Conservation (phyloP, 495 filamentous ascomycete species). For the Podospora pseudopauciseta region DNA sequence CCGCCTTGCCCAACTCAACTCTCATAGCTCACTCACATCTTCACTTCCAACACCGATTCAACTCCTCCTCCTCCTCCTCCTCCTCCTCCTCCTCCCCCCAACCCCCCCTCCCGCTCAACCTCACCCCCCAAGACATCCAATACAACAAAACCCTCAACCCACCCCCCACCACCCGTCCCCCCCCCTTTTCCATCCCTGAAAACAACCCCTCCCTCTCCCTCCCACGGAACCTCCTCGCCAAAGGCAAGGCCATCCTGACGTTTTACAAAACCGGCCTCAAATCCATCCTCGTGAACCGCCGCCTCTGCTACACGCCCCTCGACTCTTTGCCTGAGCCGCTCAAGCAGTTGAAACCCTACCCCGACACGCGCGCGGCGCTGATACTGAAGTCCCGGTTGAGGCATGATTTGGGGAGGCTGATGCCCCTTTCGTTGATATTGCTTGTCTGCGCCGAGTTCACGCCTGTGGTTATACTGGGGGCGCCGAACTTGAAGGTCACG, state of each 20-base stretch:
- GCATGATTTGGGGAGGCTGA: slow-evolving; percentile 70
- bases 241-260: slow-evolving; percentile 57
- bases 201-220: slow-evolving; percentile 31
- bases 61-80: background rate
- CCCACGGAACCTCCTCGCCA: slow-evolving; percentile 43
- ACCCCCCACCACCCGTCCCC: slow-evolving; percentile 56
- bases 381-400: slow-evolving; percentile 35
- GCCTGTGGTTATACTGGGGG: slow-evolving; percentile 64
- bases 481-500: slow-evolving; percentile 55
- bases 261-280: slow-evolving; percentile 89
- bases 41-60: background rate
- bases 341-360: background rate
- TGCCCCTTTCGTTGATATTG: slow-evolving; percentile 68
- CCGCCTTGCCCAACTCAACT: background rate
- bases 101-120: background rate
- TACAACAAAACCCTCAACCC: slow-evolving; percentile 48
- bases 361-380: slow-evolving; percentile 26
- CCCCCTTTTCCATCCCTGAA: slow-evolving; percentile 51
- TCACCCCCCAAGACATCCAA: slow-evolving; percentile 10
- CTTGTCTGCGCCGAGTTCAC: slow-evolving; percentile 81
- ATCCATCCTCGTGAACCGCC: slow-evolving; percentile 57
- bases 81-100: background rate
- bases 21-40: background rate
- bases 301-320: slow-evolving; percentile 21
- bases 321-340: slow-evolving; percentile 21